phyloP scores from a whole-genome alignment of 1,284 basidiomycete genomes.

The Ustilago crameri region DNA sequence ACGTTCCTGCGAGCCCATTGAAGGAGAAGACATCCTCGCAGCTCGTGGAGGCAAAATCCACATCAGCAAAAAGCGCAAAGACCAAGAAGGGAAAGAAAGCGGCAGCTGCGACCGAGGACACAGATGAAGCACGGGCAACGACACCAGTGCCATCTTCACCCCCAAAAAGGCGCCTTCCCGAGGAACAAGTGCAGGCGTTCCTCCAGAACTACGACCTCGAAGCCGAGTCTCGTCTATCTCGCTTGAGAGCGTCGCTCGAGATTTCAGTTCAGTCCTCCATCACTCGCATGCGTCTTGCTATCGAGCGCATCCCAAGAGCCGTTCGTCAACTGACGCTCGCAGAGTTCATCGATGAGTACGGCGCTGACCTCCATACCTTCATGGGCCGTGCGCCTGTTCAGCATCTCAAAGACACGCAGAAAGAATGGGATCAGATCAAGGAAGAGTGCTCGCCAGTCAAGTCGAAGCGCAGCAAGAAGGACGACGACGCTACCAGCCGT shows the following conservation, averaged over 20 bases:
- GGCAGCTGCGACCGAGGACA: neutral
- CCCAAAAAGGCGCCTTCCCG: slow-evolving; percentile 30
- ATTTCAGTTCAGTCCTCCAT: slow-evolving; percentile 29
- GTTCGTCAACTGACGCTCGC: slow-evolving; percentile 38
- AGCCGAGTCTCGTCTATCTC: slow-evolving; percentile 18
- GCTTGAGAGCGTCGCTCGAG: slow-evolving; percentile 21
- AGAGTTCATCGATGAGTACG: slow-evolving; percentile 49
- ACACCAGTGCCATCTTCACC: slow-evolving; percentile 33
- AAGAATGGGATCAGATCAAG: slow-evolving; percentile 54
- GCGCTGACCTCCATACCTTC: slow-evolving; percentile 46
- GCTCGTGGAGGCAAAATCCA: neutral
- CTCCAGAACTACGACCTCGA: slow-evolving; percentile 54
- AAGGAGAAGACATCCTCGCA: slow-evolving; percentile 7
- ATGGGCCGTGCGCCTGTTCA: slow-evolving; percentile 38
- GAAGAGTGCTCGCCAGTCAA: slow-evolving; percentile 26
- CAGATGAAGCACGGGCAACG: slow-evolving; percentile 8
- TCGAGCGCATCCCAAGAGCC: slow-evolving; percentile 45
- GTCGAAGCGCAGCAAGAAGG: slow-evolving; percentile 27
- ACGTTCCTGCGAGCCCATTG: slow-evolving; percentile 6
- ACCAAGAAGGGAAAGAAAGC: slow-evolving; percentile 18
- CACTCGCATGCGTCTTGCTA: slow-evolving; percentile 31
- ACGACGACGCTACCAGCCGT: slow-evolving; percentile 12
- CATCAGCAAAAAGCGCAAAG: slow-evolving; percentile 17
- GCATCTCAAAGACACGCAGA: slow-evolving; percentile 31
- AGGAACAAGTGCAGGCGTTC: slow-evolving; percentile 48